Conservation (phyloP, 2,329 filamentous ascomycete species). For the Apiospora arundinis region DNA sequence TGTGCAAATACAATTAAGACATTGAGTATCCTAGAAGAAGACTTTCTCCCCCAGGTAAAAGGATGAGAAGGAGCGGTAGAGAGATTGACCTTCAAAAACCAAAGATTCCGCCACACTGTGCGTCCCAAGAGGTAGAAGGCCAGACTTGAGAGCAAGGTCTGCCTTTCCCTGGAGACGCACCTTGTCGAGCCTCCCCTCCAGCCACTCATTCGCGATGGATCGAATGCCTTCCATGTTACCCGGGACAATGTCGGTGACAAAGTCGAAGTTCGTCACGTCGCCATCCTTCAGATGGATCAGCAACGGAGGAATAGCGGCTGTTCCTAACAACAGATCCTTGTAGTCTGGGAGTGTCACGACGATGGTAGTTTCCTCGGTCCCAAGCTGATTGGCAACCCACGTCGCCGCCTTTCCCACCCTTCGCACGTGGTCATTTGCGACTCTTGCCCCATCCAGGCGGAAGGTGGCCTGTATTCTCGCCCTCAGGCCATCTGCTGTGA, state of each 20-base stretch:
- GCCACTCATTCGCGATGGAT: slow-evolving; percentile 84
- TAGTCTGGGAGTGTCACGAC: slow-evolving; percentile 85
- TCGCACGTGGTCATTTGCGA: slow-evolving; percentile 73
- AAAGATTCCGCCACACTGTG: slow-evolving; percentile 78
- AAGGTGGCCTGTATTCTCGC: slow-evolving; percentile 85
- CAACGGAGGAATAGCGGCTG: slow-evolving; percentile 76
- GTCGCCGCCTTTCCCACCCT: slow-evolving; percentile 80
- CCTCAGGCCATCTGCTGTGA: slow-evolving; percentile 78
- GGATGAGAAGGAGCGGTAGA: slow-evolving; percentile 68
- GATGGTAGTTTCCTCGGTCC: slow-evolving; percentile 75
- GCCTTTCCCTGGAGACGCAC: slow-evolving; percentile 78
- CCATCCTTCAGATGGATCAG: slow-evolving; percentile 80
- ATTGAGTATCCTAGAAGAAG: slow-evolving; percentile 42
- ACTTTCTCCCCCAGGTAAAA: slow-evolving; percentile 67
- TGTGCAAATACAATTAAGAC: slow-evolving; percentile 26
- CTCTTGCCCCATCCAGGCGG: slow-evolving; percentile 77
- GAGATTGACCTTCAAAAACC: slow-evolving; percentile 81
- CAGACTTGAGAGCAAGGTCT: slow-evolving; percentile 76
- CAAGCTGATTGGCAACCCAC: slow-evolving; percentile 78
- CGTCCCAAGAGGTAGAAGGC: slow-evolving; percentile 78
- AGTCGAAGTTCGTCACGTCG: slow-evolving; percentile 77
- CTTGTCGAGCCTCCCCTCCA: slow-evolving; percentile 76
- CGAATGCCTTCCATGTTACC: slow-evolving; percentile 80
- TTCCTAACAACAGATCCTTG: slow-evolving; percentile 77
- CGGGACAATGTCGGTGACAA: slow-evolving; percentile 76